Percentiles rank a stretch among this genome's conserved stretches.
Conservation (phyloP, 305 asterid genomes). For the Euphrasia arctica region DNA sequence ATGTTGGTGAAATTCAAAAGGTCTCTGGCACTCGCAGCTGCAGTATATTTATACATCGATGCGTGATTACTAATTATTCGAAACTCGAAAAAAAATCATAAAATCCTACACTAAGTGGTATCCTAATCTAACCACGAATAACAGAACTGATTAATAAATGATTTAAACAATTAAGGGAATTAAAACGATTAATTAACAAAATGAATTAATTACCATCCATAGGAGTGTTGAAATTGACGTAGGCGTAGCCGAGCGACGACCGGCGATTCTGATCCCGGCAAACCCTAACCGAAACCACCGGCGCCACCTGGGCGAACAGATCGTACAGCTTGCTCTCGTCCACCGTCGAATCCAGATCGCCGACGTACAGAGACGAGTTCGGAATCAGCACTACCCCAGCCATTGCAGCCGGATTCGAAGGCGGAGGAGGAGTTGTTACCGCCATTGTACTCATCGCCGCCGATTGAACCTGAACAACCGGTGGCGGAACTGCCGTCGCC, state of each 20-base stretch:
- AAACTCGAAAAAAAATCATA: not conserved
- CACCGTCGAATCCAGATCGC: too few relatives aligned
- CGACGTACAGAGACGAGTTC: too few relatives aligned
- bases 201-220: slow-evolving; percentile 43
- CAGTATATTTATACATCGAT: slow-evolving; percentile 17
- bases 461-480: slow-evolving; percentile 10
- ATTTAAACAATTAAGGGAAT: not conserved
- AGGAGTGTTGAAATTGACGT: slow-evolving; percentile 61
- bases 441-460: slow-evolving; percentile 22
- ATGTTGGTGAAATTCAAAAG: slow-evolving; percentile 53
- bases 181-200: too few relatives aligned
- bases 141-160: too few relatives aligned
- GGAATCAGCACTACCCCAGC: not conserved
- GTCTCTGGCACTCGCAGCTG: slow-evolving; percentile 69
- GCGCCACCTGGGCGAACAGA: slow-evolving; percentile 61
- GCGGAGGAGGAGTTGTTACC: slow-evolving; percentile 23
- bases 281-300: slow-evolving; percentile 65
- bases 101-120: not conserved
- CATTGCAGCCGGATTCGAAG: slow-evolving; percentile 22
- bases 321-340: slow-evolving; percentile 55
- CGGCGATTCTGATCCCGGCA: slow-evolving; percentile 59
- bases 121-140: too few relatives aligned
- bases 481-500: too few relatives aligned
- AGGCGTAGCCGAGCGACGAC: slow-evolving; percentile 68
- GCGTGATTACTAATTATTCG: not conserved